Percentiles rank a stretch among this genome's conserved stretches.
These are phyloP conservation scores for Aphanomyces astaci DNA, from an alignment of 352 stramenopile genomes.

Conservation along the genomic window DNA sequence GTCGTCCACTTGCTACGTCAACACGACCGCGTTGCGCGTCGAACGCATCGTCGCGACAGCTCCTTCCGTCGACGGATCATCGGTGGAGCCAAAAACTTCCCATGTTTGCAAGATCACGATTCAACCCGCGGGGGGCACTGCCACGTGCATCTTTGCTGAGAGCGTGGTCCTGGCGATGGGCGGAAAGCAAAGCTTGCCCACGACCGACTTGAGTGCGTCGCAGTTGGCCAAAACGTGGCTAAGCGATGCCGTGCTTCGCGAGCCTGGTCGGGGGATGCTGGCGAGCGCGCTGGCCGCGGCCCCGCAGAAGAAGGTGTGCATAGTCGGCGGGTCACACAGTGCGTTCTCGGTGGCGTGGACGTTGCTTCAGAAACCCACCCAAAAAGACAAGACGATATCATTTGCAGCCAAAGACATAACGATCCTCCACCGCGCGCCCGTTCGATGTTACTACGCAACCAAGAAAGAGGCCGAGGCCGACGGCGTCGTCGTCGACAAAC, in stretches of 20 bases:
- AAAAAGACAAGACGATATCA: not conserved
- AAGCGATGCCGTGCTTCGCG: slow-evolving; percentile 53
- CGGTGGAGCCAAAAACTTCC: not conserved
- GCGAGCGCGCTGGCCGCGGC: slow-evolving; percentile 37
- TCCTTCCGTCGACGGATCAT: not conserved
- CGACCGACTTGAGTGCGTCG: slow-evolving; percentile 30
- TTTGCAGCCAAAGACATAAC: slow-evolving; percentile 73
- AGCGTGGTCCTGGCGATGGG: slow-evolving; percentile 64
- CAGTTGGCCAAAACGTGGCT: slow-evolving; percentile 54
- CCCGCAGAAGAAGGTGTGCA: slow-evolving; percentile 54
- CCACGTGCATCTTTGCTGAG: slow-evolving; percentile 36
- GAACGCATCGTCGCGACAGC: slow-evolving; percentile 22
- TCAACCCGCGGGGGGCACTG: not conserved
- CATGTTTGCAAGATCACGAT: slow-evolving; percentile 18
- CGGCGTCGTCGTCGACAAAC: slow-evolving; percentile 41
- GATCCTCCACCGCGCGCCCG: slow-evolving; percentile 65
- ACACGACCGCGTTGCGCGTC: slow-evolving; percentile 41
- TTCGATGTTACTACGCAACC: slow-evolving; percentile 70
- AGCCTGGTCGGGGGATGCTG: slow-evolving; percentile 49
- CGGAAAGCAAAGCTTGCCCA: slow-evolving; percentile 42
- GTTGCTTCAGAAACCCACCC: slow-evolving; percentile 43
- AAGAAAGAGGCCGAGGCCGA: slow-evolving; percentile 74
- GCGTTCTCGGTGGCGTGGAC: slow-evolving; percentile 80
- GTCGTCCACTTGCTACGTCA: slow-evolving; percentile 41
- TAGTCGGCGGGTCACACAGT: slow-evolving; percentile 78